Base-by-base conservation (phyloP, 2,329 filamentous ascomycete species). In the Lachnellula occidentalis region DNA sequence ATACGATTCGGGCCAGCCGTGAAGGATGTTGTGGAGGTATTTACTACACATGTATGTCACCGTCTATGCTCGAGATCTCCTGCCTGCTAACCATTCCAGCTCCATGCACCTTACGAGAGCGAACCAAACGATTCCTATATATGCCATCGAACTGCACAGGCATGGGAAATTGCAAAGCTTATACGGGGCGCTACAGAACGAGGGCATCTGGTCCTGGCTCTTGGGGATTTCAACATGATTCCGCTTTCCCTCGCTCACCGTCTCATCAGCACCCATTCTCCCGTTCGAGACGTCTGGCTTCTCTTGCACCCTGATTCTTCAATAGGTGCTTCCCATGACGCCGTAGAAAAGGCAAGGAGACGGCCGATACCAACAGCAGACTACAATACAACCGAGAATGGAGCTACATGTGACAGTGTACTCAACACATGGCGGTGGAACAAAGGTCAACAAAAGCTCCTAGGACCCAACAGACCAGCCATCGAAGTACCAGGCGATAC, bases 221-320 rank as follows among this genome's bases (percentile, higher is more conserved):
- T 96, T 51, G 94, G 94, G 24, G 94, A 97, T 74, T 96, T 97
- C 75, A 97, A 97, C 73, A 95, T 96, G 87, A 76, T 90, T n/a
- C 94, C 94, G 0, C 73, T 87, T 41, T 95, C 90, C 24, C 82
- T 96, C 58, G 86, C 88, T 34, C 90, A 97, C 73, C 82, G 85
- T 51, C 78, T 97, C 60, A 86, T 99, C 62, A 88, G 87, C 54
- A 82, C 85, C 3, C 86, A 91, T 67, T 83, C 86, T 9, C 86
- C 86, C 14, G 86, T 95, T 27, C 80, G 80, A 45, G 94, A 99
- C 69, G 83, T 85, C 21, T 99, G 94, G 94, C 82, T 88, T 52
- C 79, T 88, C 31, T 71, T 95, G 19, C 87, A 95, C 69, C 92
- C 94, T 0, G 81, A 92, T 57, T 92, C 88, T 47, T 90, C 91